Base-by-base conservation (phyloP, 169 alveolate species). In the Cryptosporidium canis region DNA sequence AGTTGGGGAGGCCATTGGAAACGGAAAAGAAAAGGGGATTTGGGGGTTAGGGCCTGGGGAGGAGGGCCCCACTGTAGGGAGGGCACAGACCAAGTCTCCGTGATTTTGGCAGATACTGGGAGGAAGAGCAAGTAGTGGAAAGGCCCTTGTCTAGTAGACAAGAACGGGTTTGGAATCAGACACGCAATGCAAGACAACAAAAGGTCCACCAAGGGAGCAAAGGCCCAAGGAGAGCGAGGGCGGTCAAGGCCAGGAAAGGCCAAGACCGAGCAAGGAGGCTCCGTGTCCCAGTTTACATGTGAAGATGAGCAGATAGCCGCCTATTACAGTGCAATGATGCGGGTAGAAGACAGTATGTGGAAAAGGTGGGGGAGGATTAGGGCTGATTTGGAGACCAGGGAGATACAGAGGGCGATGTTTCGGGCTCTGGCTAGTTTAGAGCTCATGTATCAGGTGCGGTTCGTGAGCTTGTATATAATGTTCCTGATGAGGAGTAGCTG, bases 401-500 rank as follows among this genome's bases (percentile, higher is more conserved):
- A 51, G 16, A 29, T 70, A 70, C 84, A 70, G 31, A 51, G 7
- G 7, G 35, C 21, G 24, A 70, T 70, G 84, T 35, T 48, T 35
- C 16, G n/a, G 14, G 41, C 39, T 1, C 43, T 70, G 33, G 37
- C 48, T 29, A 33, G 21, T 14, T 24, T 55, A 9, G 61, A 33
- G 37, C 31, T 51, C 21, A 70, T 44, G 24, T 48, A 70, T 51
- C 84, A 70, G 29, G 67, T 55, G 0, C 48, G 35, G 37, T 70
- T 48, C 33, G 84, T 70, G 61, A 55, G 84, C n/a, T 51, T 55
- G 12, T 70, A 70, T 14, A 37, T 70, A 37, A 70, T 70, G 84
- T 29, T 51, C n/a, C 3, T 70, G 27, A 33, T n/a, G 29, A 70
- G 66, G n/a, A 70, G 35, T 18, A n/a, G 21, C 37, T 70, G 84